These are phyloP conservation scores for Lepidium campestre DNA, from an alignment of 441 rosid genomes.

Conservation along the genomic window DNA sequence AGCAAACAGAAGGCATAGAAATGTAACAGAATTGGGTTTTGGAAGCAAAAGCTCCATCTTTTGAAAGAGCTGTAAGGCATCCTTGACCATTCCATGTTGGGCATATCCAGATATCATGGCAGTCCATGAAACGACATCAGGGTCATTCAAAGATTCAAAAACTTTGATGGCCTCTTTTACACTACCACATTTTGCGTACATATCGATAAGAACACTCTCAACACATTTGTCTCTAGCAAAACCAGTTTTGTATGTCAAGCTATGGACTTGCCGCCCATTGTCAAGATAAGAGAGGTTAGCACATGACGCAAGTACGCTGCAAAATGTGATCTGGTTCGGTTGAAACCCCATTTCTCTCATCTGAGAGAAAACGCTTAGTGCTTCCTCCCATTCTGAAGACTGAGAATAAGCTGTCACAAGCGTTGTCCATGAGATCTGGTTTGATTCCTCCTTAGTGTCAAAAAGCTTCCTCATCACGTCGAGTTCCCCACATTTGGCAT, in stretches of 20 bases:
- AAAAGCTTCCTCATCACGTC: constrained; percentile 35
- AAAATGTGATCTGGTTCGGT: constrained; percentile 36
- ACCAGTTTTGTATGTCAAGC: constrained; percentile 35
- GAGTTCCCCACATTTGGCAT: constrained; percentile 42
- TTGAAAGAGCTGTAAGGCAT: constrained; percentile 30
- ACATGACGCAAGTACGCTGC: constrained; percentile 36
- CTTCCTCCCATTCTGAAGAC: constrained; percentile 37
- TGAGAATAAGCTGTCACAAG: constrained; percentile 40
- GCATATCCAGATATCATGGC: constrained; percentile 39
- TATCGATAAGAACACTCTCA: constrained; percentile 40
- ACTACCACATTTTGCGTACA: constrained; percentile 45
- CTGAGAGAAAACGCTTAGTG: constrained; percentile 32
- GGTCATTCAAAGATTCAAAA: constrained; percentile 20
- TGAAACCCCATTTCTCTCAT: constrained; percentile 36
- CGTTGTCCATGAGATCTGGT: constrained; percentile 43
- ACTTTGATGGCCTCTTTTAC: constrained; percentile 32
- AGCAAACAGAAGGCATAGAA: constrained; percentile 40
- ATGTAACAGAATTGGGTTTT: constrained; percentile 38
- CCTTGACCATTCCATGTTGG: constrained; percentile 31
- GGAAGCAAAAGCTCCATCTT: constrained; percentile 26
- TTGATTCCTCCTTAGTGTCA: constrained; percentile 22
- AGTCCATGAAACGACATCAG: constrained; percentile 37
- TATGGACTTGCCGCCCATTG: constrained; percentile 38
- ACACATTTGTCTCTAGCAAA: constrained; percentile 26
- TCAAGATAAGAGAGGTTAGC: constrained; percentile 37